Conservation (phyloP, 2,329 filamentous ascomycete genomes). For the Westerdykella sp. region DNA sequence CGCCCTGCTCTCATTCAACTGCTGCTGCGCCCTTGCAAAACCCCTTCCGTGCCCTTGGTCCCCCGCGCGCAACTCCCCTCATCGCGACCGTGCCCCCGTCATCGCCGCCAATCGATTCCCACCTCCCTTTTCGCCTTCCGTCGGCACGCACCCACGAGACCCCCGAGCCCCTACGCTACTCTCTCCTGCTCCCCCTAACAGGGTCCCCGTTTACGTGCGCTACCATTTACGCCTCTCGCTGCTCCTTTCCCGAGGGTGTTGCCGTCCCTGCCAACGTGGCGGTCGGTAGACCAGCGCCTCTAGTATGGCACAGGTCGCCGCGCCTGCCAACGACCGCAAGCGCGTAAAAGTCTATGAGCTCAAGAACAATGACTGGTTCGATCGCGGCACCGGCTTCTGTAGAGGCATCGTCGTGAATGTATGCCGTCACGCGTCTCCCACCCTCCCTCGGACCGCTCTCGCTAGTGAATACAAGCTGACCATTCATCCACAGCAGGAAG, state of each 20-base stretch:
- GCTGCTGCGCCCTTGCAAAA: no score
- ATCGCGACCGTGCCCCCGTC: constrained; percentile 11
- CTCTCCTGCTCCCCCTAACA: not conserved
- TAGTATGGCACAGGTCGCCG: constrained; percentile 38
- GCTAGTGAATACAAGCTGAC: constrained; percentile 34
- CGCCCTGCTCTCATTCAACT: constrained; percentile 14
- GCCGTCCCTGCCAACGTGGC: constrained; percentile 29
- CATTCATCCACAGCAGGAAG: constrained; percentile 58
- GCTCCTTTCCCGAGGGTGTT: constrained; percentile 31
- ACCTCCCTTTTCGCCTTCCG: no score
- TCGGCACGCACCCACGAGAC: no score
- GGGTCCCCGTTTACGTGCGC: not conserved
- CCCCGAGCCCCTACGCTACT: constrained; percentile 1
- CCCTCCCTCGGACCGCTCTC: not conserved
- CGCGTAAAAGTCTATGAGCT: constrained; percentile 99
- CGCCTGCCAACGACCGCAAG: constrained; percentile 47
- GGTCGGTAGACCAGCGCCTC: constrained; percentile 17
- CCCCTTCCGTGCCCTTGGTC: no score
- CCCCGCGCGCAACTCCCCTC: no score
- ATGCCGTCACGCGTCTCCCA: constrained; percentile 35
- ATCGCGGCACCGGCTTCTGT: constrained; percentile 94
- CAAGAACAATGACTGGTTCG: constrained; percentile 98
- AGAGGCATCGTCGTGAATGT: constrained; percentile 69
- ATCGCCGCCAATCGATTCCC: no score
- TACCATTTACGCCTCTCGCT: not conserved